Evolutionary conservation across 2,329 filamentous ascomycete species (phyloP), one percentile per base, ranked within the genome.

Genomic region (Aaosphaeria pasadenensis): DNA sequence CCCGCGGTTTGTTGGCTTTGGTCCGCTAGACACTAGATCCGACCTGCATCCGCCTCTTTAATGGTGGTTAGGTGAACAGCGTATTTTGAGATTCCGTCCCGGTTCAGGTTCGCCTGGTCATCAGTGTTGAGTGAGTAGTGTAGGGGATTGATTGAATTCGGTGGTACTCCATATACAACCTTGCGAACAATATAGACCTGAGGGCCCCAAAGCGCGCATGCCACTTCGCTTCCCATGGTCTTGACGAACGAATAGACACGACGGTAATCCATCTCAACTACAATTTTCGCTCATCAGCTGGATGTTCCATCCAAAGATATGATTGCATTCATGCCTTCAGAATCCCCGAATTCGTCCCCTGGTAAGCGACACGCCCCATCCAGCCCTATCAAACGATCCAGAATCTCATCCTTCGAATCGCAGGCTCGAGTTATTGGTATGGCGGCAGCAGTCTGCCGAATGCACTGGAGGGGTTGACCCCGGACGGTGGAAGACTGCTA

Each of bases 281-380:
- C 55, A 58, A 57, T 60, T 48, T 47, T 49, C 51, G 56, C 55
- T 47, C 45, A 50, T 52, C 53, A 55, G 56, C 51, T 52, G 29
- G 43, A 47, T 52, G 49, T 42, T 24, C 17, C 17, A 24, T 24
- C 53, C 40, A 55, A 52, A 63, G 62, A 62, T 50, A 69, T 69
- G 66, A 57, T 68, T 49, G 64, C 62, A 58, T 56, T 64, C 62
- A 69, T 68, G 66, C 60, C 64, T 64, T 54, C 63, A 52, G 62
- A 64, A 56, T 56, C 62, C 39, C 55, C 59, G 52, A 63, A 66
- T 48, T 62, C 64, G 43, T 62, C 63, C 50, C 61, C 64, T 50
- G 62, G 66, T 69, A 56, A 53, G 55, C 42, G 32, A 43, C 24
- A 30, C 9, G 11, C 17, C 17, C 11, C 17, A 11, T 11, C 7